Base-by-base conservation (phyloP, 2,329 filamentous ascomycete species). In the Diaporthe ampelina region DNA sequence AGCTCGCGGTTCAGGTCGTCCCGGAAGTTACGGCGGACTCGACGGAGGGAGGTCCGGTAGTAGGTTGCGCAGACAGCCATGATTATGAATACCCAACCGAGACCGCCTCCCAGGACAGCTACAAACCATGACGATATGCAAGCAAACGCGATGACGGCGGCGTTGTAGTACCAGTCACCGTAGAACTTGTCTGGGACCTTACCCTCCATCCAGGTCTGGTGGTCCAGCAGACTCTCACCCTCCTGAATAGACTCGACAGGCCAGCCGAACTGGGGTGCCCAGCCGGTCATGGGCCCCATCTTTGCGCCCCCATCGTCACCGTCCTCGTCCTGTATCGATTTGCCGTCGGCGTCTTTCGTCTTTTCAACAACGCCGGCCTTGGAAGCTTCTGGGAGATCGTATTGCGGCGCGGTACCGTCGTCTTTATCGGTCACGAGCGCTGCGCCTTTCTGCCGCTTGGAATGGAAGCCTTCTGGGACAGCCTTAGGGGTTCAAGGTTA, bases 111-210 rank as follows among this genome's bases (percentile, higher is more conserved):
- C 13, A 99, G 87, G 26, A 96, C 88, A 40, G 95, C 96, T 50
- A 98, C 88, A 5, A 98, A 88, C 95, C 96, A 99, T 29, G 96
- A 98, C 40, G 91, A 87, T 70, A 99, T 87, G 81, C 95, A 98
- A 69, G 96, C 95, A 81, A 99, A 98, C 77, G 96, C 88, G 81
- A 99, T 98, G 76, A 99, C 86, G n/a, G 88, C 97, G 3, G 95
- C 92, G 83, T 99, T 99, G 84, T 99, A 95, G 83, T 98, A 99
- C 97, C 97, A 99, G 82, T 98, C 95, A 81, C 97, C 97, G 82
- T 94, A 99, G 83, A 97, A 94, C 81, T 94, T 94, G 81, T 98
- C 95, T 56, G 96, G 91, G 48, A 99, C 84, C 82, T 92, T 93
- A 75, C 91, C 90, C 81, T 99, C 97, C 32, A 98, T 83, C 86